These are phyloP conservation scores for Graphiopsis chlorocephala DNA, from an alignment of 2,329 filamentous ascomycete species.

Conservation along the genomic window DNA sequence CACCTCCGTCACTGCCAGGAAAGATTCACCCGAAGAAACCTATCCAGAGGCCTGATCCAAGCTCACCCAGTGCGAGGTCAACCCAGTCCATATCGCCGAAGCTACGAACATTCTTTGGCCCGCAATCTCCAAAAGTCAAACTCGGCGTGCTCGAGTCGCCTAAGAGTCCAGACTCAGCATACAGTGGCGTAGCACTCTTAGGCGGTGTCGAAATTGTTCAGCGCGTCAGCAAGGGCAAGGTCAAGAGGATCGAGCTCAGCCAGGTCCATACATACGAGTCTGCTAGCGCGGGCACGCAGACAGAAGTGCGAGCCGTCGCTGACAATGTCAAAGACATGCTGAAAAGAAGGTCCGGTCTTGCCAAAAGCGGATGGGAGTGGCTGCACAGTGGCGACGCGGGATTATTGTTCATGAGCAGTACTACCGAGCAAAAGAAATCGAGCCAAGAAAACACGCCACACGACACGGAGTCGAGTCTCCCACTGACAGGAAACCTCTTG, in stretches of 20 bases:
- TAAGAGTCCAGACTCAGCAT: background rate
- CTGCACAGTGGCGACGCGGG: conserved; percentile 1
- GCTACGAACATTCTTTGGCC: conserved; percentile 10
- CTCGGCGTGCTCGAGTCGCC: conserved; percentile 11
- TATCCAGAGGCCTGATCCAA: background rate
- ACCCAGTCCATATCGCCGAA: conserved; percentile 7
- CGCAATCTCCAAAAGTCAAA: background rate
- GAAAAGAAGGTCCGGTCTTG: background rate
- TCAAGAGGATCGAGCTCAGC: background rate
- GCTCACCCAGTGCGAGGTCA: background rate
- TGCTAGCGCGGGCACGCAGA: conserved; percentile 1
- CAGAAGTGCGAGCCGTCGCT: background rate
- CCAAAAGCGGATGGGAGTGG: background rate
- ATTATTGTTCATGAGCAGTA: background rate
- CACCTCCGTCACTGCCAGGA: background rate
- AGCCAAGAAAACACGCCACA: background rate
- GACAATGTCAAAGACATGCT: background rate
- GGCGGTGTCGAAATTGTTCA: background rate
- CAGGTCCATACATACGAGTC: background rate
- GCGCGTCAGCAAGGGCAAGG: conserved; percentile 3
- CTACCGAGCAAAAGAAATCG: background rate
- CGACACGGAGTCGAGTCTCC: background rate
- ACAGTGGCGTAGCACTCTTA: conserved; percentile 5
- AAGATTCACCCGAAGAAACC: background rate
- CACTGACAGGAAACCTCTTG: background rate